These are phyloP conservation scores for Jaltomata sinuosa DNA, from an alignment of 257 asterid species.

Conservation along the genomic window DNA sequence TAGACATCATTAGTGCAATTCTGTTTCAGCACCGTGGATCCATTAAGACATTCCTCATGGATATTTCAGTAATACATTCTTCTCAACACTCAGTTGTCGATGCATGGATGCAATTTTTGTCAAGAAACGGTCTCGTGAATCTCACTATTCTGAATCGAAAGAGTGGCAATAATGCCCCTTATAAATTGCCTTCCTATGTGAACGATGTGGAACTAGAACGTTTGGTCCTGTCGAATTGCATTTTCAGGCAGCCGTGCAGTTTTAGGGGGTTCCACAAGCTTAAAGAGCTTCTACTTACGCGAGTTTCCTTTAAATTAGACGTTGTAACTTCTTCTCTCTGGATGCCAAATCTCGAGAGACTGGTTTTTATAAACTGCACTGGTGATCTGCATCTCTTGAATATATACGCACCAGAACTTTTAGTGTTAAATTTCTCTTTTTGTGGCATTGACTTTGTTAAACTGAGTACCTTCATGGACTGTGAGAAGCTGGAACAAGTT, in stretches of 20 bases:
- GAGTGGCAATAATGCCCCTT: neutral
- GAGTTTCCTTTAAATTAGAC: neutral
- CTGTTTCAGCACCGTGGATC: neutral
- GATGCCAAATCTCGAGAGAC: neutral
- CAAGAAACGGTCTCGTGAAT: neutral
- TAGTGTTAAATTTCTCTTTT: neutral
- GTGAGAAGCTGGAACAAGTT: neutral
- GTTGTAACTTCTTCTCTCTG: neutral
- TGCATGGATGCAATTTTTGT: neutral
- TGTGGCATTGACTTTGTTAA: neutral
- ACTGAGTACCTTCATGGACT: neutral
- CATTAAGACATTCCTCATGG: neutral
- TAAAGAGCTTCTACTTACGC: neutral
- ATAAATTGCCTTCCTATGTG: neutral
- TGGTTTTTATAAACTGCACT: neutral
- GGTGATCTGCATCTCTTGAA: neutral
- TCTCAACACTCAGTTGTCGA: neutral
- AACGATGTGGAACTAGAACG: neutral
- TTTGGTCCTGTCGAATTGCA: neutral
- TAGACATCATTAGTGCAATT: neutral
- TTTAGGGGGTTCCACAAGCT: neutral
- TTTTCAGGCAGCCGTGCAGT: neutral
- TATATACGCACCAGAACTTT: neutral
- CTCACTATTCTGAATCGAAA: neutral
- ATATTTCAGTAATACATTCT: neutral